Evolutionary conservation across 2,329 filamentous ascomycete species (phyloP).

Genomic region (Fusarium keratoplasticum): DNA sequence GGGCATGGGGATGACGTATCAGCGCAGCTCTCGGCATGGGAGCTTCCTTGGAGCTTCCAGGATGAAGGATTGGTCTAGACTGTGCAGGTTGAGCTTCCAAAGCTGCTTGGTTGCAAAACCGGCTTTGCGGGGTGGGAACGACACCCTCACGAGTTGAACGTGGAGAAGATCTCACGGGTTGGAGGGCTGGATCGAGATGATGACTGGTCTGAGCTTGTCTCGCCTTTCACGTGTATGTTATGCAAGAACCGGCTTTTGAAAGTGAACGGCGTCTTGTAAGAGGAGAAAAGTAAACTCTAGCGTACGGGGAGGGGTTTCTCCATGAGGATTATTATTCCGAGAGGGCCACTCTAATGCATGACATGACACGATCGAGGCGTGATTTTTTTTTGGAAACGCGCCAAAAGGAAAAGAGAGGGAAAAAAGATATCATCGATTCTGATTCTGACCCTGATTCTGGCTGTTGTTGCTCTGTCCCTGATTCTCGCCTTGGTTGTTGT

Average conservation of each 20-base stretch:
- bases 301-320: slow-evolving; percentile 40
- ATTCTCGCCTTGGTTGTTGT: slow-evolving; percentile 1
- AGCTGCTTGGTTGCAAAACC: slow-evolving; percentile 25
- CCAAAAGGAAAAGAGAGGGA: slow-evolving; percentile 3
- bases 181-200: slow-evolving; percentile 35
- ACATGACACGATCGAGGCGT: slow-evolving; percentile 23
- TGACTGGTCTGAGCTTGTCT: slow-evolving; percentile 29
- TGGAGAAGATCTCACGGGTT: slow-evolving; percentile 31
- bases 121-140: slow-evolving; percentile 35
- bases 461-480: not conserved
- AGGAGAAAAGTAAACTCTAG: slow-evolving; percentile 12
- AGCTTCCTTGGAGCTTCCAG: not conserved
- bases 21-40: slow-evolving; percentile 19
- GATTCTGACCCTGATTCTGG: not conserved
- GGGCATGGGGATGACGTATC: slow-evolving; percentile 41
- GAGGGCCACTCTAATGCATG: slow-evolving; percentile 13
- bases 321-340: slow-evolving; percentile 32
- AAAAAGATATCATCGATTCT: slow-evolving; percentile 28
- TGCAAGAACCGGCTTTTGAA: not conserved
- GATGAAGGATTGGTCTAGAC: slow-evolving; percentile 22
- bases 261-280: not conserved
- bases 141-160: slow-evolving; percentile 18
- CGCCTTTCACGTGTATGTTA: slow-evolving; percentile 7
- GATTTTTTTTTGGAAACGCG: slow-evolving; percentile 32
- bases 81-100: not conserved